phyloP scores from a whole-genome alignment of 768 basidiomycete genomes.

The Hericium erinaceus region DNA sequence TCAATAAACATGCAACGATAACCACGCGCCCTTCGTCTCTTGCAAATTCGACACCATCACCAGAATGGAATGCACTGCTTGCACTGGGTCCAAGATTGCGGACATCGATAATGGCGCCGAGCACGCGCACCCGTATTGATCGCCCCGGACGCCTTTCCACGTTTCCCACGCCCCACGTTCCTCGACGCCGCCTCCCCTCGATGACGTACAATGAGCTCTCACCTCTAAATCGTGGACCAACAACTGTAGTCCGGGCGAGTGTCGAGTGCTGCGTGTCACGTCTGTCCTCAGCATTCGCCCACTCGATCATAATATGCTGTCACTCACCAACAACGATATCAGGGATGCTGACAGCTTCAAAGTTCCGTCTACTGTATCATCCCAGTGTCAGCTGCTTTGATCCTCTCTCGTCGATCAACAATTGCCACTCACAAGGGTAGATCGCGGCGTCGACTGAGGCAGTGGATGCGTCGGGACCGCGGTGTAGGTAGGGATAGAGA shows the following conservation, averaged over 20 bases:
- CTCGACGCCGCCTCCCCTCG: slow-evolving; percentile 21
- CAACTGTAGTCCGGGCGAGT: too few relatives aligned
- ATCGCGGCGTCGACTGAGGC: background rate
- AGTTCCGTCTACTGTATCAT: background rate
- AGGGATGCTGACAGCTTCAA: background rate
- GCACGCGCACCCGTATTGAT: too few relatives aligned
- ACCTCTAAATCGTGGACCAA: too few relatives aligned
- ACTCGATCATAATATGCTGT: background rate
- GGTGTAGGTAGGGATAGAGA: background rate
- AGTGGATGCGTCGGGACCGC: background rate
- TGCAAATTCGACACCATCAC: too few relatives aligned
- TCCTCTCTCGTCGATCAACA: background rate
- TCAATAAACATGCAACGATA: too few relatives aligned
- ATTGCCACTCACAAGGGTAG: background rate
- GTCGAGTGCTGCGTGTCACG: too few relatives aligned
- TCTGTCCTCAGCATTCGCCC: too few relatives aligned
- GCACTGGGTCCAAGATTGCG: too few relatives aligned
- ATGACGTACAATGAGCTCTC: background rate
- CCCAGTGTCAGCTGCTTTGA: too few relatives aligned
- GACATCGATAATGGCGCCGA: too few relatives aligned
- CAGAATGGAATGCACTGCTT: too few relatives aligned
- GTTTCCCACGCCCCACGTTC: slow-evolving; percentile 35
- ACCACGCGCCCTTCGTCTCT: too few relatives aligned
- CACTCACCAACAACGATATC: background rate
- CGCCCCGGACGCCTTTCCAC: background rate